Base-by-base conservation (phyloP, 106 monocot genomes). In the Dioscorea dumetorum region DNA sequence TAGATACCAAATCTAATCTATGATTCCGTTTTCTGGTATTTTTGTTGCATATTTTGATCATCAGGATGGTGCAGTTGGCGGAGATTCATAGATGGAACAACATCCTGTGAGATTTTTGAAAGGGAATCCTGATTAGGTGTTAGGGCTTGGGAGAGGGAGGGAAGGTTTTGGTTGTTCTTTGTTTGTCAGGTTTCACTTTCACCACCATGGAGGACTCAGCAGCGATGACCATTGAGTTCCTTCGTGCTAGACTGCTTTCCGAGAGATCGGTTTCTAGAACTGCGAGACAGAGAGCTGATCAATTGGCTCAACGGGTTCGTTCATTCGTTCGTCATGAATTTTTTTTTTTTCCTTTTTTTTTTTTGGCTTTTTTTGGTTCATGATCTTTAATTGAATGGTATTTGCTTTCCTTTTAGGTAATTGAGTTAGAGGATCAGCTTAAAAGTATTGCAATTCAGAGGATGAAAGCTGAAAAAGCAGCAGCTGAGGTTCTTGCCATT, bases 231-330 rank as follows among this genome's bases (percentile, higher is more conserved):
- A 82, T 99, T 15, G 90, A 99, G 60, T 99, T 92, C 74, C 87
- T 99, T 32, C 97, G 97, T 64, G 97, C 90, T 56, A 76, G 97
- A 59, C 73, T 99, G 24, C 92, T 99, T 68, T 99, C 92, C 52
- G 97, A 99, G 74, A 82, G 97, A 70, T 84, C 86, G 4, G 80
- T 99, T 57, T 99, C 97, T 24, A 84, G 82, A 73, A 84, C 89
- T 58, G 84, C 89, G 33, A 86, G 79, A 70, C 92, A 92, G 72
- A 87, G 90, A 75, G 89, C 97, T 31, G 97, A 92, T 22, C 77
- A 90, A 33, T 74, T 92, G 70, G 80, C 92, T 41, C 83, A 83
- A 81, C 73, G 92, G 92, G n/a, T n/a, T n/a, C n/a, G n/a, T n/a
- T n/a, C n/a, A n/a, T n/a, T n/a, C n/a, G 97, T 99, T 16, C 15